Percentiles rank a stretch among this genome's conserved stretches.
Conservation (phyloP, 73 alveolate species). For the Paramecium sonneborni region DNA sequence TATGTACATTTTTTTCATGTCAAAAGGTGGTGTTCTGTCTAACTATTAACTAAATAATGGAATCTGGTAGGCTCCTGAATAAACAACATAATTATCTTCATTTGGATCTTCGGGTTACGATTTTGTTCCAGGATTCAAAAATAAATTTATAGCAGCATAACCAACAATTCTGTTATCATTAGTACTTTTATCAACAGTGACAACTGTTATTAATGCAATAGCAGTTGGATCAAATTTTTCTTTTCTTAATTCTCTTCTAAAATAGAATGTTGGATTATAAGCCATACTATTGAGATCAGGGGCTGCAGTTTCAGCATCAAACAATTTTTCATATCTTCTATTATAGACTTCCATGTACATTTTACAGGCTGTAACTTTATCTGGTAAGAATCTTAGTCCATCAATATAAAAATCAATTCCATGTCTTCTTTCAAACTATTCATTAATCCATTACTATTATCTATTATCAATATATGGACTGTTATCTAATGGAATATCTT, state of each 20-base stretch:
- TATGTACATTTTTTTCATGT: slow-evolving; percentile 68
- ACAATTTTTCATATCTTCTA: slow-evolving; percentile 68
- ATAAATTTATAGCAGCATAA: slow-evolving; percentile 81
- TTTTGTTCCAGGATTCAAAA: slow-evolving; percentile 70
- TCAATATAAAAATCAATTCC: slow-evolving; percentile 90
- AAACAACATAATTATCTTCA: slow-evolving; percentile 73
- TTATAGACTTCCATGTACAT: slow-evolving; percentile 64
- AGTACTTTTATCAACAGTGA: slow-evolving; percentile 75
- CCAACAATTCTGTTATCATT: slow-evolving; percentile 84
- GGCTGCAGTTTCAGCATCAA: slow-evolving; percentile 72
- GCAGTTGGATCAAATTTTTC: slow-evolving; percentile 83
- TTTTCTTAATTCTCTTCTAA: slow-evolving; percentile 81
- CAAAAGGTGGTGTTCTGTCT: slow-evolving; percentile 74
- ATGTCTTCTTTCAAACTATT: slow-evolving; percentile 77
- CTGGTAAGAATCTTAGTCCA: slow-evolving; percentile 88
- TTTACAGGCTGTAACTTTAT: slow-evolving; percentile 81
- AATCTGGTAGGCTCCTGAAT: slow-evolving; percentile 79
- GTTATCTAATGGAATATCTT: slow-evolving; percentile 50
- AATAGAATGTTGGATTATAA: slow-evolving; percentile 75
- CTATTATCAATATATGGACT: slow-evolving; percentile 68
- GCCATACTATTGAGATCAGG: slow-evolving; percentile 71
- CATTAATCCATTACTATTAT: slow-evolving; percentile 67
- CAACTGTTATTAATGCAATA: slow-evolving; percentile 73
- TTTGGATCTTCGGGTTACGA: slow-evolving; percentile 72
- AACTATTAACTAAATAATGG: slow-evolving; percentile 78